phyloP scores from a whole-genome alignment of 192 early-diverging fungal genomes.

The Gonapodya prolifera region DNA sequence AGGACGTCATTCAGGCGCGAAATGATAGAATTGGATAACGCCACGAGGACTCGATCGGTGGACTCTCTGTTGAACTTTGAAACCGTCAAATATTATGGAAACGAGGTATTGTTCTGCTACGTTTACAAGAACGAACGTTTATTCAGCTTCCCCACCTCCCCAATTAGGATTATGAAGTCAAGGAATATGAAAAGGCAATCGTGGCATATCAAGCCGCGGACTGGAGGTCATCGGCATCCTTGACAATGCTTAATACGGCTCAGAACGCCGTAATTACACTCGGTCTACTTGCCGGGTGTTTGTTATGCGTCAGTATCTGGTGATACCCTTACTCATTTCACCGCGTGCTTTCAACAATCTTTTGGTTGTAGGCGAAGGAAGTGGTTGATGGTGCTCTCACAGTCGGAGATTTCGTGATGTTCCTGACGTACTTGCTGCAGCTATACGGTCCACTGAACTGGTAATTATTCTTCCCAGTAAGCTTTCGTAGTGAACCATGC shows the following conservation, averaged over 20 bases:
- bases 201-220: slow-evolving; percentile 69
- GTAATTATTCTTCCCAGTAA: slow-evolving; percentile 10
- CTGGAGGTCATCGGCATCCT: slow-evolving; percentile 57
- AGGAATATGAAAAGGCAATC: slow-evolving; percentile 66
- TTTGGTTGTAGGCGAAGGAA: slow-evolving; percentile 12
- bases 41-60: slow-evolving; percentile 57
- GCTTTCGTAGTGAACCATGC: slow-evolving; percentile 10
- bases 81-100: slow-evolving; percentile 96
- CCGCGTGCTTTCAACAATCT: neutral
- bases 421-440: slow-evolving; percentile 77
- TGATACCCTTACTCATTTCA: neutral
- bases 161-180: slow-evolving; percentile 52
- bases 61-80: slow-evolving; percentile 97
- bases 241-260: slow-evolving; percentile 71
- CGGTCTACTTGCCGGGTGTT: slow-evolving; percentile 66
- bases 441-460: slow-evolving; percentile 76
- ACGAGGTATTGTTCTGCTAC: slow-evolving; percentile 50
- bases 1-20: slow-evolving; percentile 63
- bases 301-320: slow-evolving; percentile 60
- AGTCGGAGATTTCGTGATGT: slow-evolving; percentile 77
- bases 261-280: slow-evolving; percentile 81
- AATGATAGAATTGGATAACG: slow-evolving; percentile 78
- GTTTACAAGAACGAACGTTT: too few relatives aligned
- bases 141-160: too few relatives aligned
- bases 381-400: slow-evolving; percentile 57